These are phyloP conservation scores for Ogataea ganodermae DNA, from an alignment of 805 yeast genomes.

Conservation along the genomic window DNA sequence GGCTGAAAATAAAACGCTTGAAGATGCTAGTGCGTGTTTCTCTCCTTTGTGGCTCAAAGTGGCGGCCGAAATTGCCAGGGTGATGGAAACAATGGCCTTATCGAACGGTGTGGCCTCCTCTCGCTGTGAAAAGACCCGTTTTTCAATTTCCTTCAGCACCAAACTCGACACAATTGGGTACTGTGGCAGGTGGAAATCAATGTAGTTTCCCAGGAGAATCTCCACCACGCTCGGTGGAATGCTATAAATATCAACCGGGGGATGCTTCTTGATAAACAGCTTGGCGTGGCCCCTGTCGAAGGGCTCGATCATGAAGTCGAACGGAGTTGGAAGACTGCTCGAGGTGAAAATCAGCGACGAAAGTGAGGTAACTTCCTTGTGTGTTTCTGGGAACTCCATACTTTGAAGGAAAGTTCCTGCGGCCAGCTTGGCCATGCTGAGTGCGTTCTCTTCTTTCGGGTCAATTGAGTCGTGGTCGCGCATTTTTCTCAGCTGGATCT, in stretches of 20 bases:
- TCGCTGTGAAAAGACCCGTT: conserved; percentile 8
- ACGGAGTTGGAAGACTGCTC: conserved; percentile 18
- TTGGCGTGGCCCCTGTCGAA: conserved; percentile 14
- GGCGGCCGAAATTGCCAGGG: conserved; percentile 15
- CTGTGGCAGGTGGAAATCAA: conserved; percentile 19
- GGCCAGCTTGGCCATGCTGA: conserved; percentile 11
- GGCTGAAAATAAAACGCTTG: conserved; percentile 14
- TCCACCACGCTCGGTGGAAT: conserved; percentile 17
- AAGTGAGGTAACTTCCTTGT: conserved; percentile 4
- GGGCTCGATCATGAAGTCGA: conserved; percentile 12
- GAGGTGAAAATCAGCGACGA: conserved; percentile 12
- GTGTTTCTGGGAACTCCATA: conserved; percentile 8
- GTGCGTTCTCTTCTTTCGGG: conserved; percentile 13
- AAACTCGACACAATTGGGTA: conserved; percentile 20
- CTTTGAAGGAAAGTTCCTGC: conserved; percentile 15
- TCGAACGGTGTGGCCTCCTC: conserved; percentile 11
- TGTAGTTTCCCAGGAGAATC: conserved; percentile 16
- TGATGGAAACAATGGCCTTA: conserved; percentile 9
- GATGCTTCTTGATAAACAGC: conserved; percentile 12
- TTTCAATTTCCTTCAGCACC: conserved; percentile 10
- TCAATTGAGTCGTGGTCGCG: conserved; percentile 11
- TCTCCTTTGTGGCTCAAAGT: conserved; percentile 17
- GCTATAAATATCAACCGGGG: conserved; percentile 19
- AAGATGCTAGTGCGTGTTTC: conserved; percentile 13
- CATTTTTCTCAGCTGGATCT: conserved; percentile 12